Evolutionary conservation across 2,329 filamentous ascomycete species (phyloP), one percentile per base, ranked within the genome.

Genomic region (Aureobasidium mangrovei): DNA sequence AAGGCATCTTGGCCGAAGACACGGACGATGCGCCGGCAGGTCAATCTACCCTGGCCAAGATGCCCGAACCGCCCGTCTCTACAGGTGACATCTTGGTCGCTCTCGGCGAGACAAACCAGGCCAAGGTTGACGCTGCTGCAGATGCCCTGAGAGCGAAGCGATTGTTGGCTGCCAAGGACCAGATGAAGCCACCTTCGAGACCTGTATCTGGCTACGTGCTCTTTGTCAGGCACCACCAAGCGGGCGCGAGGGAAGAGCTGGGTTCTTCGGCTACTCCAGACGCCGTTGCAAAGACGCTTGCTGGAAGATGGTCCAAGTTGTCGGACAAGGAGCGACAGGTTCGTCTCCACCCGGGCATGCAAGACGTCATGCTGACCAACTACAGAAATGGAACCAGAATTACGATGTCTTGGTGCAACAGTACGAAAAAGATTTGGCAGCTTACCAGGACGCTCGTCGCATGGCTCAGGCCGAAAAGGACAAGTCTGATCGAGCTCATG

Each of bases 201-300:
- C 55, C 55, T 7, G 55, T 56, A 3, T 53, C 48, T 10, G 55
- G 55, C 18, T 68, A 67, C 56, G 63, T 62, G 18, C 58, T 64
- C 38, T 67, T 64, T 39, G 61, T 60, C 38, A 55, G 48, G 32
- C 40, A 56, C 29, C 44, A 49, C 27, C 52, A 51, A 36, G 48
- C 48, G 27, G 52, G 54, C 28, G 33, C 42, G 18, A 49, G 57
- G 41, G 55, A 56, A 29, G 48, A 43, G 6, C 55, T 56, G 10
- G 55, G 55, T 27, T 43, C 55, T 31, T 35, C 47, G 3, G 48
- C 55, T 3, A 56, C 48, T 29, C 55, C 55, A 3, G 55, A 52
- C 24, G 33, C 24, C 7, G 55, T 56, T n/a, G 55, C 55, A 27
- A 56, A 56, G 31, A 35, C 48, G 18, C 43, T 56, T 8, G 48